Evolutionary conservation across 768 basidiomycete species (phyloP).

Genomic region (Hypsizygus marmoreus): DNA sequence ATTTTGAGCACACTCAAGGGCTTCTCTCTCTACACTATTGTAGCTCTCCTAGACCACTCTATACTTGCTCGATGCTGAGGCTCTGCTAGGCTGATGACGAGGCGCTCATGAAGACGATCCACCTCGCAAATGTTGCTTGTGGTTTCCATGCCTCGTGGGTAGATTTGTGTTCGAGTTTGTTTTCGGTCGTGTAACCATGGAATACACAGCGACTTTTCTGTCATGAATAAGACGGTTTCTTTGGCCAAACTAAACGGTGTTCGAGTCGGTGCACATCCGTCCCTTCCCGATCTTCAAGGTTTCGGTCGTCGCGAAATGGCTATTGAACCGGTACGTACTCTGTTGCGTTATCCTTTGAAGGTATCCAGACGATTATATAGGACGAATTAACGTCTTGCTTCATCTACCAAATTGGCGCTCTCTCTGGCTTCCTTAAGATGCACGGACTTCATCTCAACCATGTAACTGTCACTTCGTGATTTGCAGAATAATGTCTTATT

Average conservation of each 20-base stretch:
- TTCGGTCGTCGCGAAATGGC: slow-evolving; percentile 69
- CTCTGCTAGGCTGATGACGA: slow-evolving; percentile 48
- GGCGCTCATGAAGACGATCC: slow-evolving; percentile 54
- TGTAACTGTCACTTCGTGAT: slow-evolving; percentile 35
- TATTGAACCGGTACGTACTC: slow-evolving; percentile 51
- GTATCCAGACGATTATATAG: slow-evolving; percentile 24
- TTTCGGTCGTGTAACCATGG: background rate
- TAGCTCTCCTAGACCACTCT: slow-evolving; percentile 13
- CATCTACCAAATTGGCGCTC: slow-evolving; percentile 68
- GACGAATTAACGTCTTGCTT: slow-evolving; percentile 59
- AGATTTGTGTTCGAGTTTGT: too few species aligned
- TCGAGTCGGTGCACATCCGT: slow-evolving; percentile 68
- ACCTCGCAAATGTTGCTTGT: slow-evolving; percentile 66
- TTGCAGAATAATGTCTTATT: background rate
- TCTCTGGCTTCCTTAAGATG: slow-evolving; percentile 57
- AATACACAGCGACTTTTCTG: slow-evolving; percentile 51
- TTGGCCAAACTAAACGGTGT: slow-evolving; percentile 60
- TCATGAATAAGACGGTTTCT: slow-evolving; percentile 64
- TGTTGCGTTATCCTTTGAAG: background rate
- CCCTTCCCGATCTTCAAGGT: slow-evolving; percentile 62
- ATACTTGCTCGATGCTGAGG: background rate
- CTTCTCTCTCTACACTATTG: slow-evolving; percentile 51
- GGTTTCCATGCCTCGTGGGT: slow-evolving; percentile 67
- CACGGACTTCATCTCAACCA: slow-evolving; percentile 58
- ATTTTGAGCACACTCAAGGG: slow-evolving; percentile 35